Evolutionary conservation across 805 yeast genomes (phyloP), one percentile per base, ranked within the genome.

Genomic region (Candida taoyuanica): DNA sequence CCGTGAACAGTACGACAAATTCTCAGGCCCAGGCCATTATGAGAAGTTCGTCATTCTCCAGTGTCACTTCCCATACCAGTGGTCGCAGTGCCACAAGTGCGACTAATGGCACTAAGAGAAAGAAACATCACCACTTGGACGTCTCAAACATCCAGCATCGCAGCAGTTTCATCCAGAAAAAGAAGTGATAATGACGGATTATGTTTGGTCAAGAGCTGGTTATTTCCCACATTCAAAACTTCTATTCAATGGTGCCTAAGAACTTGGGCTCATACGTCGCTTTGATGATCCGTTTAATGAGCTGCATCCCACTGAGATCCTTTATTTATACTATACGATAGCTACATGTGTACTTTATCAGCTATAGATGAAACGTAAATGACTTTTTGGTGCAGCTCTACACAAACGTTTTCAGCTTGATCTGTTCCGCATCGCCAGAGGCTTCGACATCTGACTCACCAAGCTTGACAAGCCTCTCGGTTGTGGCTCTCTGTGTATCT

Each of bases 361-460:
- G n/a, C n/a, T n/a, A n/a, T n/a, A 33, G 27, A 15, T 33, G 31
- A 32, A 13, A 5, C 5, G n/a, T 25, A 19, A 5, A 26, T 8
- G 11, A 8, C 14, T 26, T 11, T 26, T 26, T 26, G 11, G 14
- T 26, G 29, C 33, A 13, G 8, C 11, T 26, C 38, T 31, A 52
- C 25, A 42, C 71, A 53, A 78, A 78, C 1, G 70, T 63, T 50
- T 74, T 77, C 36, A 78, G 57, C 47, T 73, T 65, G 41, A 78
- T 78, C 32, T 50, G 47, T 13, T 40, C 39, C 37, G 37, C 39
- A 17, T 36, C 47, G 29, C 48, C 44, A 29, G 30, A 27, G 30
- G 29, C 36, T 30, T 31, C 35, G 43, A 62, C 51, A 27, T 34
- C 28, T 33, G 31, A 32, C 28, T 37, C 35, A 42, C 64, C 53